phyloP scores from a whole-genome alignment of 768 basidiomycete species.

The Tremella yokohamensis region DNA sequence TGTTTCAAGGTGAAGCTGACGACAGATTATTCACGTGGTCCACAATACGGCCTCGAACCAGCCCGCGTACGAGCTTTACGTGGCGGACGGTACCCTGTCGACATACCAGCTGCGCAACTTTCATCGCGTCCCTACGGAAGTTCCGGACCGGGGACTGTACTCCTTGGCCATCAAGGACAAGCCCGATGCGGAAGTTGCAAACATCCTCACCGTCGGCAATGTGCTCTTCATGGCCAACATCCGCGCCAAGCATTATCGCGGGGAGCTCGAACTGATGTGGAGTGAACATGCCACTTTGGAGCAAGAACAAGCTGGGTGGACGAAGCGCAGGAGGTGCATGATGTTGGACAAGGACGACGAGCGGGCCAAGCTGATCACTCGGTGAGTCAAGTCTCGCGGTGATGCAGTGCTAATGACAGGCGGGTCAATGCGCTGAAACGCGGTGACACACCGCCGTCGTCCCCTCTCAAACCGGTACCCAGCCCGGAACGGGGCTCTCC shows the following conservation, averaged over 20 bases:
- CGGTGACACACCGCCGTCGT: conserved; percentile 10
- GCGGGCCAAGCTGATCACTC: conserved; percentile 25
- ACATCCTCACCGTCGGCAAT: conserved; percentile 19
- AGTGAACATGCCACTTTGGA: conserved; percentile 25
- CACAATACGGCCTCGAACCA: conserved; percentile 1
- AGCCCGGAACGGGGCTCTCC: too few relatives aligned
- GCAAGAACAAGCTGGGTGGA: conserved; percentile 21
- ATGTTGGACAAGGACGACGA: conserved; percentile 17
- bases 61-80: conserved; percentile 30
- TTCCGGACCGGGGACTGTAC: conserved; percentile 23
- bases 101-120: conserved; percentile 16
- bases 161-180: conserved; percentile 21
- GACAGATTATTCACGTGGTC: conserved; percentile 28
- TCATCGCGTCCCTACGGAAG: conserved; percentile 17
- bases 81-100: conserved; percentile 35
- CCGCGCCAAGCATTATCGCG: conserved; percentile 23
- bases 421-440: conserved; percentile 22
- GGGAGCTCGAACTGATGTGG: conserved; percentile 32
- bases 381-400: conserved; percentile 16
- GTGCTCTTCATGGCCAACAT: conserved; percentile 26
- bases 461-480: too few relatives aligned
- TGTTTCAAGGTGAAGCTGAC: too few relatives aligned
- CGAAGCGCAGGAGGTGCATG: conserved; percentile 1
- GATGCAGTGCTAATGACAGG: conserved; percentile 10
- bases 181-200: conserved; percentile 11